Evolutionary conservation across 805 yeast genomes (phyloP), one percentile per base, ranked within the genome.

Genomic region (Lipomyces mesembrius): DNA sequence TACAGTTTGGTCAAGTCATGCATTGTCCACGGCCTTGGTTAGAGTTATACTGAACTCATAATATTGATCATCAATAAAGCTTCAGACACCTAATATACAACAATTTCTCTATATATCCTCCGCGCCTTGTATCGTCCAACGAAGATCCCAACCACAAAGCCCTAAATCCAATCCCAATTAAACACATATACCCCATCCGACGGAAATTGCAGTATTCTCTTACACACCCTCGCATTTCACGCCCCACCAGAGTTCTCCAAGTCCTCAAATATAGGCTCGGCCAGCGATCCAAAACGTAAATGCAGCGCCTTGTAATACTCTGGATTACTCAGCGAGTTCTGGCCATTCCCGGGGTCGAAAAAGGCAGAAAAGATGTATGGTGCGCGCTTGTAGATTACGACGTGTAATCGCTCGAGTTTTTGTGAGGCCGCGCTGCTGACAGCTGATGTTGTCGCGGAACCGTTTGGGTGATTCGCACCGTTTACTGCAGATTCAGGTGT

Each of bases 331-430:
- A 68, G 61, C 29, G 60, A 46, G 29, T 51, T 34, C n/a, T 54
- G 27, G 17, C 61, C 60, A 43, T 46, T 46, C n/a, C 5, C 29
- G 14, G 71, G 63, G 46, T 68, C 71, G 37, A 43, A 68, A 39
- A 68, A 68, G 6, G 71, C 71, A 6, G 71, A 68, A 43, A 68
- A 68, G 2, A 68, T 27, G 35, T 67, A 68, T 57, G 71, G 71
- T 22, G 71, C 70, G 7, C 71, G 67, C 43, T 68, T 68, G 53
- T 68, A 68, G 17, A 68, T 60, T 11, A 68, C 70, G 8, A 68
- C 56, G 1, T 43, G 22, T 37, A 68, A 53, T 17, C 57, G 53
- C 32, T 67, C 66, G 11, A 60, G 61, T 17, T 61, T 54, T 14
- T 25, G 61, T 34, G 60, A 0, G 5, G 39, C 32, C 22, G 61